A percentile compares a stretch with the other conserved stretches of the same genome.
Conservation (phyloP, 139 green algal genomes). For the Tetradesmus lagerheimii region DNA sequence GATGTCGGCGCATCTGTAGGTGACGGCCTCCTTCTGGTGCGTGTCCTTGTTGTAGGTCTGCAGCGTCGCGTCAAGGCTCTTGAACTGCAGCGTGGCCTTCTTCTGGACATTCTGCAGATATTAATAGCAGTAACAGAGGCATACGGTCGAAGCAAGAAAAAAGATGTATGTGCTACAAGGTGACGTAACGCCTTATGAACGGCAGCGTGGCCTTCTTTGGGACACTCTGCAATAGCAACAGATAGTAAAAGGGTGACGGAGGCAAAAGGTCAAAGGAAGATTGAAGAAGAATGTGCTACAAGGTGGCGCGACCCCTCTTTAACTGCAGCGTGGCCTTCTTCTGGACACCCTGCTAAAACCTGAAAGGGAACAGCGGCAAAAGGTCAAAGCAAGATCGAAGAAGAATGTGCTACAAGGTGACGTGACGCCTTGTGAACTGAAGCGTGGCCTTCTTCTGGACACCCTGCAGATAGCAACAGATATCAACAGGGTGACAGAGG, state of each 20-base stretch:
- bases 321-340: conserved; percentile 82
- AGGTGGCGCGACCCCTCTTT: conserved; percentile 74
- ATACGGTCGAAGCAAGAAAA: neutral
- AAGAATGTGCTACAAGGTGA: too few species aligned
- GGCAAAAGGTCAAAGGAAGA: neutral
- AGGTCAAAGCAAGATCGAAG: too few species aligned
- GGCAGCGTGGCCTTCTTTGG: conserved; percentile 69
- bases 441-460: conserved; percentile 75
- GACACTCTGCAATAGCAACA: conserved; percentile 48
- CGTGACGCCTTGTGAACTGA: conserved; percentile 87
- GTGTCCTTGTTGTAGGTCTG: conserved; percentile 82
- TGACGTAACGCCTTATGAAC: too few species aligned
- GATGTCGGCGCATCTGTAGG: conserved; percentile 89
- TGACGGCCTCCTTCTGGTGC: conserved; percentile 66
- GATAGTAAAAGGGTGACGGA: neutral
- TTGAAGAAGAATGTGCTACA: too few species aligned
- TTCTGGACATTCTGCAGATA: conserved; percentile 68
- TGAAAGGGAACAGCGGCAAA: neutral
- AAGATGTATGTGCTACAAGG: neutral
- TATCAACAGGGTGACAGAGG: neutral
- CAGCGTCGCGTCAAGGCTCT: conserved; percentile 85
- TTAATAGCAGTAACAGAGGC: neutral
- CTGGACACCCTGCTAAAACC: conserved; percentile 59
- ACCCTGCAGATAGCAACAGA: conserved; percentile 35
- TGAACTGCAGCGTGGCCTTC: conserved; percentile 83